Conservation (phyloP, 441 rosid species). For the Pelargonium citronellum region DNA sequence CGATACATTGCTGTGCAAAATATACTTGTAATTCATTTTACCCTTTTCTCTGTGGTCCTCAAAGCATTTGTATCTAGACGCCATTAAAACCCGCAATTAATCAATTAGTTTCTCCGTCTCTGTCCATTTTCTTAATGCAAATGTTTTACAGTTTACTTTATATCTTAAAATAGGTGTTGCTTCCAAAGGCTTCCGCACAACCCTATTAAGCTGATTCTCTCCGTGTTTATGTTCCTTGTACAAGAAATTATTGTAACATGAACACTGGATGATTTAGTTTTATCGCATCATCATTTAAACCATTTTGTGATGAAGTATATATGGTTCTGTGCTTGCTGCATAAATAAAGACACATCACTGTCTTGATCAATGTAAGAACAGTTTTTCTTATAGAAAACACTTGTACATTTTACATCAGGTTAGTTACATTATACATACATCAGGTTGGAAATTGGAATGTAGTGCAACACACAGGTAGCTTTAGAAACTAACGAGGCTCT, state of each 20-base stretch:
- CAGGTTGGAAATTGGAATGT: neutral
- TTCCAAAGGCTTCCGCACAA: neutral
- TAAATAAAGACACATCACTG: neutral
- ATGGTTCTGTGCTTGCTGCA: neutral
- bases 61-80: too few relatives aligned
- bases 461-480: neutral
- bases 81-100: too few relatives aligned
- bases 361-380: neutral
- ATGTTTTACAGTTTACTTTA: neutral
- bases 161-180: neutral
- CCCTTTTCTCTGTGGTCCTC: too few relatives aligned
- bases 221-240: neutral
- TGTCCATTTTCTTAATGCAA: too few relatives aligned
- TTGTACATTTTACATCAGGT: constrained; percentile 1
- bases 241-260: neutral
- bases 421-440: constrained; percentile 2
- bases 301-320: neutral
- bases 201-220: neutral
- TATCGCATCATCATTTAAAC: neutral
- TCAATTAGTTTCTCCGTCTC: too few relatives aligned
- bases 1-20: too few relatives aligned
- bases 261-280: neutral
- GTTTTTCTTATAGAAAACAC: neutral
- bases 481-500: neutral
- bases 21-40: too few relatives aligned